Percentiles rank a stretch among this genome's conserved stretches.
phyloP scores from a whole-genome alignment of 2,329 filamentous ascomycete species.

The Alternaria sp. region DNA sequence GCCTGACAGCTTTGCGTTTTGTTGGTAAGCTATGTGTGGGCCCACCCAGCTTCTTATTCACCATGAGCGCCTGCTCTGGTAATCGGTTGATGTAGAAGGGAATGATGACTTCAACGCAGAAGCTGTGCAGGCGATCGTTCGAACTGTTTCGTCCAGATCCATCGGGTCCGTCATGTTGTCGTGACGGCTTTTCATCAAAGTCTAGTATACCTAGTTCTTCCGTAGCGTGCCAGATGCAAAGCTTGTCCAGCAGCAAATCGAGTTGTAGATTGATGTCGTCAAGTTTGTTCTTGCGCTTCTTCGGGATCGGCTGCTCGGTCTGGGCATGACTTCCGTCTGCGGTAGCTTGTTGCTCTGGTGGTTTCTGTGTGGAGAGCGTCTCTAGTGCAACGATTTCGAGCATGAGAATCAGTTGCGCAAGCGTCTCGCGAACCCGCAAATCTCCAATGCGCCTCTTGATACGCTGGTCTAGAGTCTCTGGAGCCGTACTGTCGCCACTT shows the following conservation, averaged over 20 bases:
- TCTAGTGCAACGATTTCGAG: constrained; percentile 78
- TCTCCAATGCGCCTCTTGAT: constrained; percentile 69
- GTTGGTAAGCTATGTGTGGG: constrained; percentile 67
- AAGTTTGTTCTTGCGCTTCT: constrained; percentile 63
- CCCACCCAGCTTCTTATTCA: constrained; percentile 79
- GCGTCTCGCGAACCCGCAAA: constrained; percentile 76
- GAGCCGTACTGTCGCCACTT: constrained; percentile 42
- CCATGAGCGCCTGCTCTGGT: constrained; percentile 71
- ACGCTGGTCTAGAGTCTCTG: constrained; percentile 54
- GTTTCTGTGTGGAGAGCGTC: constrained; percentile 48
- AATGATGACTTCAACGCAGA: constrained; percentile 80
- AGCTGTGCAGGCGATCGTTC: constrained; percentile 72
- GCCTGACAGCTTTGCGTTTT: constrained; percentile 56
- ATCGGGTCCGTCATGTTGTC: constrained; percentile 31
- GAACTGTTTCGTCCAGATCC: constrained; percentile 28
- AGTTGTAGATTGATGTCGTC: constrained; percentile 70
- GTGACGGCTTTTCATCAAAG: constrained; percentile 38
- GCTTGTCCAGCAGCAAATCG: constrained; percentile 76
- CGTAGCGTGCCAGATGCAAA: constrained; percentile 85
- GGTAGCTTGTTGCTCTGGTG: constrained; percentile 21
- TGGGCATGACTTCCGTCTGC: constrained; percentile 28
- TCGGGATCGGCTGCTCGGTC: constrained; percentile 32
- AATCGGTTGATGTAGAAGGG: constrained; percentile 82
- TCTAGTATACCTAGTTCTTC: constrained; percentile 61
- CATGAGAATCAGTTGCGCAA: constrained; percentile 80